A percentile compares a stretch with the other conserved stretches of the same genome.
Evolutionary conservation across 1,284 basidiomycete species (phyloP).

Genomic region (Pseudozyma pruni): DNA sequence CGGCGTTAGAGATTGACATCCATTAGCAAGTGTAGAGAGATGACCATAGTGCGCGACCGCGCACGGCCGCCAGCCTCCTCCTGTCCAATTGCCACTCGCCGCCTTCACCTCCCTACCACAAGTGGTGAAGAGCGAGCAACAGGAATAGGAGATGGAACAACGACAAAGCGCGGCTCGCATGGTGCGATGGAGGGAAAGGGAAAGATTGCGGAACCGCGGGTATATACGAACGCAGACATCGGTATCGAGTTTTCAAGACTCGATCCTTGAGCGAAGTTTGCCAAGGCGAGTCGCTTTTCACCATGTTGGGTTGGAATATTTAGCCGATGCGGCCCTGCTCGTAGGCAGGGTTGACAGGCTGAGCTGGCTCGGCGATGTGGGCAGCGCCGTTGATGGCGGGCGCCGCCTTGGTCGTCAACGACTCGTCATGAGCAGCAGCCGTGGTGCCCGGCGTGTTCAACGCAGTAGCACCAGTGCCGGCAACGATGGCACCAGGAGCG

Average conservation of each 20-base stretch:
- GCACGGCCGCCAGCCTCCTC: neutral
- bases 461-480: conserved; percentile 42
- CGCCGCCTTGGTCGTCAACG: conserved; percentile 31
- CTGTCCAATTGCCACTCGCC: neutral
- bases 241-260: conserved; percentile 34
- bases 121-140: conserved; percentile 13
- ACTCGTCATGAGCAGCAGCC: conserved; percentile 18
- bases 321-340: conserved; percentile 34
- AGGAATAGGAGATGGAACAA: neutral
- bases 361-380: conserved; percentile 22
- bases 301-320: neutral
- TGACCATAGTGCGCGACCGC: neutral
- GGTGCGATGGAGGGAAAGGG: neutral
- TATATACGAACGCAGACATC: conserved; percentile 42
- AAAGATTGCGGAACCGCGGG: conserved; percentile 11
- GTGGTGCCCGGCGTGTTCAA: conserved; percentile 7
- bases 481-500: conserved; percentile 33
- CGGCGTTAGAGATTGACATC: conserved; percentile 5
- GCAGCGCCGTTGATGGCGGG: conserved; percentile 49
- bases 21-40: conserved; percentile 22
- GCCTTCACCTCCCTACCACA: conserved; percentile 28
- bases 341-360: conserved; percentile 48
- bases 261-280: conserved; percentile 2
- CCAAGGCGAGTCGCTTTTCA: neutral
- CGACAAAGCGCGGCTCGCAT: conserved; percentile 2